These are phyloP conservation scores for Pichia sp. DNA, from an alignment of 1,139 yeast genomes.

Conservation along the genomic window DNA sequence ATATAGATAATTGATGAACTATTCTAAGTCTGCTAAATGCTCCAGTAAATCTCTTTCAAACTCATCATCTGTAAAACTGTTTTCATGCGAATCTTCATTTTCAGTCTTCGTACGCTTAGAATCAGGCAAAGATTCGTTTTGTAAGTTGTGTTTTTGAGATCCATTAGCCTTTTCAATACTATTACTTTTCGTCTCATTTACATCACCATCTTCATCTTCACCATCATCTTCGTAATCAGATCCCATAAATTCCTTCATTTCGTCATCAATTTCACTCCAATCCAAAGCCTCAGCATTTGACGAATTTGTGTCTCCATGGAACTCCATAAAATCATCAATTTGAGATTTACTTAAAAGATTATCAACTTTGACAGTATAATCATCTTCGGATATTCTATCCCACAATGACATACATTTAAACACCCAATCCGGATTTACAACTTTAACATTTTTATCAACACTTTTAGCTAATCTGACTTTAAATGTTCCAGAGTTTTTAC, in stretches of 20 bases:
- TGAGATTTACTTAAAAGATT: conserved; percentile 40
- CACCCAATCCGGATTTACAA: conserved; percentile 92
- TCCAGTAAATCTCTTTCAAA: conserved; percentile 28
- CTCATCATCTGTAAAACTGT: conserved; percentile 21
- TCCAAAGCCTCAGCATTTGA: conserved; percentile 30
- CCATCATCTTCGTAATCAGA: conserved; percentile 46
- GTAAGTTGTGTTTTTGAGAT: not conserved
- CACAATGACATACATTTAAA: conserved; percentile 79
- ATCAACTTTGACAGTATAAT: conserved; percentile 47
- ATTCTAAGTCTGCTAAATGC: conserved; percentile 28
- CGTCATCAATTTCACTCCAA: conserved; percentile 51
- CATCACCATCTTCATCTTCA: conserved; percentile 28
- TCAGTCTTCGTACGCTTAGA: conserved; percentile 1
- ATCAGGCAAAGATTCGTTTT: not conserved
- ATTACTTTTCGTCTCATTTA: conserved; percentile 16
- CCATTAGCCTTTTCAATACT: conserved; percentile 13
- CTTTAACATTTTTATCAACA: conserved; percentile 58
- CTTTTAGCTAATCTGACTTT: conserved; percentile 72
- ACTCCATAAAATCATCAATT: conserved; percentile 38
- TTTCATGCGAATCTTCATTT: not conserved
- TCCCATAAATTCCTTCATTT: conserved; percentile 55
- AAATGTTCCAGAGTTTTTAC: conserved; percentile 65
- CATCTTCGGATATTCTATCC: conserved; percentile 61
- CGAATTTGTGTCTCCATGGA: conserved; percentile 15
- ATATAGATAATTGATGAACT: not conserved